Base-by-base conservation (phyloP, 2,329 filamentous ascomycete genomes). In the Penicillium nordicum region DNA sequence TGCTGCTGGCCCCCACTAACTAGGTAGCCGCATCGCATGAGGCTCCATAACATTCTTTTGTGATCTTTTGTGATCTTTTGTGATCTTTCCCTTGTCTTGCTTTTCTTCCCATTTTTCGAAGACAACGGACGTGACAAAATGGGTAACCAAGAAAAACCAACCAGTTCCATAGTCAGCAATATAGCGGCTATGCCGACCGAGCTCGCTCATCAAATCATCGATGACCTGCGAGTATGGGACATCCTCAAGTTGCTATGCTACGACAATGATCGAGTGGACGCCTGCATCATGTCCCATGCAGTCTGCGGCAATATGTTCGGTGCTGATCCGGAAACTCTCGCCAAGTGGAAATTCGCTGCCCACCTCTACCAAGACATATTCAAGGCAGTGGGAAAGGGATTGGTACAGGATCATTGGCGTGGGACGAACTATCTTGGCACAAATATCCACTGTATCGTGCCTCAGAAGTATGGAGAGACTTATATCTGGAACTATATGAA, bases 171-270 rank as follows among this genome's bases (percentile, higher is more conserved):
- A 10, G 46, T 55, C n/a, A 21, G 41, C 34, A 57, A 37, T 36
- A 30, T 63, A 7, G 37, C 43, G n/a, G 36, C 34, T 6, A 38
- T 64, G 18, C 65, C 65, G 5, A 36, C 43, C n/a, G 63, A 67
- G 16, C 42, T 67, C 8, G 56, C 62, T 1, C 54, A 64, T 43
- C 53, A 63, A 29, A 61, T 67, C 32, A 57, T 68, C 46, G 48
- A 61, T 40, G 64, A 68, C 38, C 43, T 67, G 16, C 57, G 62
- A 16, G 40, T 63, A 21, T 62, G 57, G 49, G 62, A 63, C 32
- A 47, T 64, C 29, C 53, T 67, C 16, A 56, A 54, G 3, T 36
- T 67, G 6, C 16, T 62, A 3, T 27, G 16, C n/a, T 38, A 58
- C 23, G 38, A 60, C 4, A 44, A 61, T 41, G 34, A 43, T 12